phyloP scores from a whole-genome alignment of 2,329 filamentous ascomycete species.

The Kalmusia sp. region DNA sequence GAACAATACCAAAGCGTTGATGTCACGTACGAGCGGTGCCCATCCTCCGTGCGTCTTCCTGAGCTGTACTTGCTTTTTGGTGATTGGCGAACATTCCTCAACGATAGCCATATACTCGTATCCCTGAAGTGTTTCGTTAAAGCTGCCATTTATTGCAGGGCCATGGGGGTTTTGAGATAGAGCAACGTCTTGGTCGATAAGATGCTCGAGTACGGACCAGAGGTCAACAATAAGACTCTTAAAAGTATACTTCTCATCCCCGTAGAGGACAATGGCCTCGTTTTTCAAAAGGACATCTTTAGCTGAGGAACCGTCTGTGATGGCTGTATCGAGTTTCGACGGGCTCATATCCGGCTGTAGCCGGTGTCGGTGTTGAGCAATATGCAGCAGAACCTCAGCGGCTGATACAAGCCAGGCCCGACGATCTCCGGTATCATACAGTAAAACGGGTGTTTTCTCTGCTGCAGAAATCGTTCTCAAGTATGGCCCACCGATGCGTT shows the following conservation, averaged over 20 bases:
- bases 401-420: slow-evolving; percentile 24
- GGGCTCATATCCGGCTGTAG: too few relatives aligned
- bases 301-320: slow-evolving; percentile 5
- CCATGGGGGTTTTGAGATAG: slow-evolving; percentile 10
- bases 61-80: slow-evolving; percentile 14
- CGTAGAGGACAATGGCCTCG: too few relatives aligned
- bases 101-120: slow-evolving; percentile 26
- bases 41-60: slow-evolving; percentile 22
- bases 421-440: slow-evolving; percentile 20
- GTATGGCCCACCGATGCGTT: slow-evolving; percentile 20
- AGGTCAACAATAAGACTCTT: slow-evolving; percentile 16
- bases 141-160: slow-evolving; percentile 6
- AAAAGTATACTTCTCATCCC: slow-evolving; percentile 18
- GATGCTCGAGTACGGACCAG: slow-evolving; percentile 24
- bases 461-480: slow-evolving; percentile 17
- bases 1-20: slow-evolving; percentile 25
- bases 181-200: slow-evolving; percentile 19
- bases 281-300: slow-evolving; percentile 13
- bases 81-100: slow-evolving; percentile 18
- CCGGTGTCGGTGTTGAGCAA: slow-evolving; percentile 20
- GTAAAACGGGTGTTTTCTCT: slow-evolving; percentile 15
- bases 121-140: slow-evolving; percentile 12
- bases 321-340: slow-evolving; percentile 13
- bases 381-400: slow-evolving; percentile 24
- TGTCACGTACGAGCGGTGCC: slow-evolving; percentile 19